Evolutionary conservation across 352 stramenopile species (phyloP).

Genomic region (Globisporangium radiosum): DNA sequence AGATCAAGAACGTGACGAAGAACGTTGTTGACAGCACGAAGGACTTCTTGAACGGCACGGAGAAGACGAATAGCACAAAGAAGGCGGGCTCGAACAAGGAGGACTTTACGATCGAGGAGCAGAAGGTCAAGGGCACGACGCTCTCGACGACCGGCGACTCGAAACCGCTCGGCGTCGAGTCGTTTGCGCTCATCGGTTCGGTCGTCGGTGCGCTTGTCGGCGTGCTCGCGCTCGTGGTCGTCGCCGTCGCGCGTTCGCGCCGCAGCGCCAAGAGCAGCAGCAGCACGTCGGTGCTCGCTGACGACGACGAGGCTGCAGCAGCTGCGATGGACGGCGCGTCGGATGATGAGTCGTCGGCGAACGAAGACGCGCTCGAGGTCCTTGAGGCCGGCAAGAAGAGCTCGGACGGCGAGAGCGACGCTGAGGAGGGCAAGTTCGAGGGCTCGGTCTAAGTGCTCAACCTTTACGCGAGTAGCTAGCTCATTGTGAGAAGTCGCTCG

Average conservation of each 20-base stretch:
- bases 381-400: constrained; percentile 22
- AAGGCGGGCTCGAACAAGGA: neutral
- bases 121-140: constrained; percentile 10
- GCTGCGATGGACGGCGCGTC: constrained; percentile 29
- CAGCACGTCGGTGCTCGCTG: constrained; percentile 19
- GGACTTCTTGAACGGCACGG: constrained; percentile 2
- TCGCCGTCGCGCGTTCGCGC: constrained; percentile 20
- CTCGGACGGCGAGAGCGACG: constrained; percentile 18
- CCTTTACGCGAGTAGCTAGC: too few species aligned
- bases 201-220: constrained; percentile 13
- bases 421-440: constrained; percentile 46
- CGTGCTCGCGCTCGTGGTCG: constrained; percentile 12
- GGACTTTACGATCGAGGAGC: constrained; percentile 6
- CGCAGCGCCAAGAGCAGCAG: constrained; percentile 12
- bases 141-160: constrained; percentile 13
- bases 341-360: constrained; percentile 24
- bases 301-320: constrained; percentile 23
- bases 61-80: neutral
- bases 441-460: constrained; percentile 32
- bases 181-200: constrained; percentile 16
- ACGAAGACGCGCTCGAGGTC: constrained; percentile 25
- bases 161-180: constrained; percentile 10
- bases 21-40: neutral
- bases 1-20: constrained; percentile 7
- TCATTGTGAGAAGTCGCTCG: neutral